Evolutionary conservation across 176 grass and related monocot genomes (phyloP).

Genomic region (Tillandsia fasciculata): DNA sequence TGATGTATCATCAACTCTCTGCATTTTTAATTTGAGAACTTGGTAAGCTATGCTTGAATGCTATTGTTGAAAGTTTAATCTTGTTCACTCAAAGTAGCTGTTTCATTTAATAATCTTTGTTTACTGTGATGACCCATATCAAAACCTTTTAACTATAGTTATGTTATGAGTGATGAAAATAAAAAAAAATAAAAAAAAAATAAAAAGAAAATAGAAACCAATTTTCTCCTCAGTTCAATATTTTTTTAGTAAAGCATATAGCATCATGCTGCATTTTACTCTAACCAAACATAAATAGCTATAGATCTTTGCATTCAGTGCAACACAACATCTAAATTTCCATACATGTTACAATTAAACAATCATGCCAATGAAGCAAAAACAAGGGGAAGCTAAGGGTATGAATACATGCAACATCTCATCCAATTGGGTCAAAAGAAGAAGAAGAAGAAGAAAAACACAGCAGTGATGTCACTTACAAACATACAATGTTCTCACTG

Average conservation of each 20-base stretch:
- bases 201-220: no score
- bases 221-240: no score
- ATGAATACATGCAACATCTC: neutral
- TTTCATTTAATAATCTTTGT: no score
- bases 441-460: neutral
- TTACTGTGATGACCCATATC: no score
- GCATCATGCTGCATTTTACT: no score
- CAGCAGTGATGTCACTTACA: neutral
- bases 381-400: neutral
- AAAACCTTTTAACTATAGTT: no score
- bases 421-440: neutral
- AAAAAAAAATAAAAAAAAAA: no score
- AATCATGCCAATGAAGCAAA: neutral
- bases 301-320: neutral
- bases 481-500: neutral
- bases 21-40: conserved; percentile 2
- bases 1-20: neutral
- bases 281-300: no score
- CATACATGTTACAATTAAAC: neutral
- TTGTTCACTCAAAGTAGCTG: neutral
- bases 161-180: no score
- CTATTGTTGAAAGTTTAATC: neutral
- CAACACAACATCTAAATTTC: neutral
- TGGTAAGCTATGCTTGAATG: neutral
- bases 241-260: no score